Evolutionary conservation across 805 yeast species (phyloP).

Genomic region (Dipodascopsis uninucleata): DNA sequence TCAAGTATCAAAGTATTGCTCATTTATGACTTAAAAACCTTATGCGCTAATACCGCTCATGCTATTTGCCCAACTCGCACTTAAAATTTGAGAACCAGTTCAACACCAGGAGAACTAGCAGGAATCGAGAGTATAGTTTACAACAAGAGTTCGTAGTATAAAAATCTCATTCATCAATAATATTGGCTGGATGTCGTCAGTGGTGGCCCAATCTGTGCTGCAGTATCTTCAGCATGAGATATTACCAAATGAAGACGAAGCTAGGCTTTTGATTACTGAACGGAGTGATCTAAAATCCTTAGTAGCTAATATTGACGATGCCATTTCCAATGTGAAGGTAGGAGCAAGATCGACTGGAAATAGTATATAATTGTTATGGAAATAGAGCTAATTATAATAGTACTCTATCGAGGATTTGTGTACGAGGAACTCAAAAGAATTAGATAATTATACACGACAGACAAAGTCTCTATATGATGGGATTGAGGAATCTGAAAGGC

Average conservation of each 20-base stretch:
- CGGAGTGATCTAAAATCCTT: constrained; percentile 3
- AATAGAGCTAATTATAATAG: constrained; percentile 4
- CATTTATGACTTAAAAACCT: no score
- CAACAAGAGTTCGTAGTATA: no score
- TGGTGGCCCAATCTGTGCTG: constrained; percentile 9
- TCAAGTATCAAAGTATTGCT: no score
- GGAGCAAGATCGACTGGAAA: background rate
- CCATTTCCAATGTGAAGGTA: constrained; percentile 16
- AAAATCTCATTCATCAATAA: constrained; percentile 40
- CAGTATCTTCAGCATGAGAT: constrained; percentile 13
- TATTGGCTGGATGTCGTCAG: constrained; percentile 32
- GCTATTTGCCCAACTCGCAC: no score
- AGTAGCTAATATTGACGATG: constrained; percentile 10
- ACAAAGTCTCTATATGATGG: constrained; percentile 4
- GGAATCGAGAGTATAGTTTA: no score
- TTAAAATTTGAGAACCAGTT: no score
- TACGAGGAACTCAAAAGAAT: constrained; percentile 13
- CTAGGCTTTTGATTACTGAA: constrained; percentile 13
- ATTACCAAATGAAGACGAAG: constrained; percentile 20
- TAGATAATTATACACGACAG: constrained; percentile 16
- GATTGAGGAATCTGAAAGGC: constrained; percentile 10
- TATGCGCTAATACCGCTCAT: no score
- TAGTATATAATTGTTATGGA: constrained; percentile 1
- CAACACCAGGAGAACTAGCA: no score
- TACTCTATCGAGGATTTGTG: constrained; percentile 13